Evolutionary conservation across 2,329 filamentous ascomycete genomes (phyloP).

Genomic region (Pseudopyrenochaeta lycopersici): DNA sequence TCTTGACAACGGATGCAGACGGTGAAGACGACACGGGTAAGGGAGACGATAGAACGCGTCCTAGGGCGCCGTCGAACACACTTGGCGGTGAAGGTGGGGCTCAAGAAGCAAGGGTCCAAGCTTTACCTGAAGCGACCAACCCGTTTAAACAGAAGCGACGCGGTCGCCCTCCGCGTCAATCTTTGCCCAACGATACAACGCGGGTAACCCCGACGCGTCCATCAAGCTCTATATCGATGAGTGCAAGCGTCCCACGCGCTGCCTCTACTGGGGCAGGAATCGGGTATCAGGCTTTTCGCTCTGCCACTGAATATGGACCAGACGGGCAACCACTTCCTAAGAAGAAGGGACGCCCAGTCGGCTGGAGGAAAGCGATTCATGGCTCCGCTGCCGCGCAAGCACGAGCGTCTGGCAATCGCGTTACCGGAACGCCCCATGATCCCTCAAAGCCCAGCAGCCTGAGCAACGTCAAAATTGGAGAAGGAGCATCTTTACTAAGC

Average conservation of each 20-base stretch:
- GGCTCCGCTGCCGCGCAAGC: conserved; percentile 43
- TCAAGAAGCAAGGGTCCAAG: conserved; percentile 32
- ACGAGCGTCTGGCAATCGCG: conserved; percentile 31
- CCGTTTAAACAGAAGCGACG: conserved; percentile 43
- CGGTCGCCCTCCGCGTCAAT: conserved; percentile 48
- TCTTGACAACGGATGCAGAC: conserved; percentile 43
- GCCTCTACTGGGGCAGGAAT: conserved; percentile 24
- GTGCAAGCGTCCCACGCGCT: conserved; percentile 33
- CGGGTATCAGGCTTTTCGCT: conserved; percentile 56
- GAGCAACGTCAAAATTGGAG: conserved; percentile 27
- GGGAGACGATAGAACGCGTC: conserved; percentile 25
- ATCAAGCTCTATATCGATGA: conserved; percentile 29
- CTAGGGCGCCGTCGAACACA: conserved; percentile 24
- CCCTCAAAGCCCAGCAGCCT: conserved; percentile 37
- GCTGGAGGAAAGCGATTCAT: conserved; percentile 60
- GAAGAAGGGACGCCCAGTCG: conserved; percentile 59
- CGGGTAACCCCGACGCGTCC: conserved; percentile 25
- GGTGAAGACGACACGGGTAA: conserved; percentile 48
- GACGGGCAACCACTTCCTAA: conserved; percentile 50
- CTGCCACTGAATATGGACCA: conserved; percentile 32
- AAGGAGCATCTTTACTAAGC: conserved; percentile 32
- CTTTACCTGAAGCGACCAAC: conserved; percentile 39
- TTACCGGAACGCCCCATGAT: conserved; percentile 14
- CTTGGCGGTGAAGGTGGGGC: conserved; percentile 31
- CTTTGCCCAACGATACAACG: conserved; percentile 29